phyloP scores from a whole-genome alignment of 148 eudicot species.

The Spergularia marina region DNA sequence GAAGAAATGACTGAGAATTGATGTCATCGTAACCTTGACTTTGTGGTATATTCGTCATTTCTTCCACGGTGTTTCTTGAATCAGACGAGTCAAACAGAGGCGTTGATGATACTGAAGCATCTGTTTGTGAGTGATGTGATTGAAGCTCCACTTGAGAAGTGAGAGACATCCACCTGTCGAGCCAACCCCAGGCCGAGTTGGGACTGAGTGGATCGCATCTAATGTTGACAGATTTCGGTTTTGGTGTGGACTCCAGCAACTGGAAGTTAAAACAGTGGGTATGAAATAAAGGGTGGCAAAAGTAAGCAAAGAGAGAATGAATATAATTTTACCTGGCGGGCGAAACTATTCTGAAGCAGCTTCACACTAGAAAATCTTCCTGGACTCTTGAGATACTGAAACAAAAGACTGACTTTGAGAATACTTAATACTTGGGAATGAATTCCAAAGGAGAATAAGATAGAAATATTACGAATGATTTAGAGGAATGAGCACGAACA shows the following conservation, averaged over 20 bases:
- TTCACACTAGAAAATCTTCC: slow-evolving; percentile 51
- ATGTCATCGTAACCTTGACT: slow-evolving; percentile 27
- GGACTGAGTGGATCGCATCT: slow-evolving; percentile 74
- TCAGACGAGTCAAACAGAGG: slow-evolving; percentile 29
- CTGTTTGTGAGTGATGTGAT: slow-evolving; percentile 27
- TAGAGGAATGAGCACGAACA: slow-evolving; percentile 62
- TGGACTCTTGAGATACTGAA: slow-evolving; percentile 41
- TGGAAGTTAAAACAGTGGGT: slow-evolving; percentile 18
- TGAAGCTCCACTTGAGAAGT: slow-evolving; percentile 29
- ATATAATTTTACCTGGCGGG: slow-evolving; percentile 61
- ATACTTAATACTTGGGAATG: not conserved
- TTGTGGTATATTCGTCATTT: slow-evolving; percentile 26
- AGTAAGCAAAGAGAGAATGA: slow-evolving; percentile 7
- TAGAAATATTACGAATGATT: slow-evolving; percentile 36
- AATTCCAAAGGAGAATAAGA: too few species aligned
- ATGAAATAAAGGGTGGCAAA: not conserved
- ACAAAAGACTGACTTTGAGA: too few species aligned
- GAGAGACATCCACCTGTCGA: slow-evolving; percentile 88
- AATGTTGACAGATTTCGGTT: slow-evolving; percentile 49
- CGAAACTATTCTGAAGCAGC: slow-evolving; percentile 64
- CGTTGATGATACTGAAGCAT: slow-evolving; percentile 24
- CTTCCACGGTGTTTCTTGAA: slow-evolving; percentile 19
- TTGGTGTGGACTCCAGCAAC: slow-evolving; percentile 77
- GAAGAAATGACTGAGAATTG: slow-evolving; percentile 24
- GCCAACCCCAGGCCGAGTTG: slow-evolving; percentile 83